Conservation (phyloP, 305 asterid genomes). For the Fraxinus albicans region DNA sequence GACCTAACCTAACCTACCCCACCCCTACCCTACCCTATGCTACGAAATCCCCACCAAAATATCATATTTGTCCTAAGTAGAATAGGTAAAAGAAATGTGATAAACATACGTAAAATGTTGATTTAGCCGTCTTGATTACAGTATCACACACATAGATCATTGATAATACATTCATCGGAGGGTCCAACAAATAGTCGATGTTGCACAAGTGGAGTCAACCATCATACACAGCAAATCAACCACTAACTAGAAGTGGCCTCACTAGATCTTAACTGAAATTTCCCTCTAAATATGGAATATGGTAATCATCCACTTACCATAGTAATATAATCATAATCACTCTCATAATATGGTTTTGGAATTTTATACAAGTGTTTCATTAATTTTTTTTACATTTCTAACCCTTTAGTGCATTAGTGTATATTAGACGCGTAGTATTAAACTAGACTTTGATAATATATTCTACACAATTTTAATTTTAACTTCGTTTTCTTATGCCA, state of each 20-base stretch:
- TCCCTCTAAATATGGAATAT: constrained; percentile 9
- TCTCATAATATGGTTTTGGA: not conserved
- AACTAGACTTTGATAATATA: not conserved
- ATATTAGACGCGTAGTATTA: not conserved
- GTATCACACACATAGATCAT: not conserved
- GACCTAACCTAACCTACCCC: not conserved
- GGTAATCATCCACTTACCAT: constrained; percentile 27
- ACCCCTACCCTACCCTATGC: not conserved
- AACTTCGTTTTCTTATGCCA: not conserved
- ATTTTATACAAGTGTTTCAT: not conserved
- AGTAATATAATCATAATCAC: not conserved
- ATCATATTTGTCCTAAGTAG: not conserved
- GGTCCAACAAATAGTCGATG: constrained; percentile 6
- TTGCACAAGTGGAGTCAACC: constrained; percentile 23
- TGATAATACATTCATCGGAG: not conserved
- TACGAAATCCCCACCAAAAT: not conserved
- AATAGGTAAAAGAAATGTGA: not conserved
- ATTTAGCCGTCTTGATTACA: not conserved
- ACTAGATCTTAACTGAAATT: constrained; percentile 4
- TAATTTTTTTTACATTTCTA: no score
- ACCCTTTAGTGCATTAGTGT: no score
- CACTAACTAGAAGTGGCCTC: constrained; percentile 33
- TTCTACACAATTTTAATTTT: not conserved
- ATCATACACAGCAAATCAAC: constrained; percentile 31
- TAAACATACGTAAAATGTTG: constrained; percentile 10